Percentiles rank a stretch among this genome's conserved stretches.
These are phyloP conservation scores for Fraxinus americana DNA, from an alignment of 257 asterid genomes.

Conservation along the genomic window DNA sequence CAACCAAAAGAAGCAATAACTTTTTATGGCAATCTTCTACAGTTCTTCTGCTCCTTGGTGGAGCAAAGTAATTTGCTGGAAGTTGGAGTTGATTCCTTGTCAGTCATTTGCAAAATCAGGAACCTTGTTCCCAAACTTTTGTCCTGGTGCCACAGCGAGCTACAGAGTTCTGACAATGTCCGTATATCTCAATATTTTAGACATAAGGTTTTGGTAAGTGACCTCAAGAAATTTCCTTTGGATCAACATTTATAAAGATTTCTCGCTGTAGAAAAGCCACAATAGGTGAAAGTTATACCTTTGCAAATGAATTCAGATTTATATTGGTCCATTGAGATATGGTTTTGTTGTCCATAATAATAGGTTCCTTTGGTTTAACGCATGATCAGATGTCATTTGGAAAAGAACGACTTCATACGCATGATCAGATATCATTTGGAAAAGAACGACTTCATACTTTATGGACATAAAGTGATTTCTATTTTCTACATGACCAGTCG, in stretches of 20 bases:
- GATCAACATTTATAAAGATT: constrained; percentile 4
- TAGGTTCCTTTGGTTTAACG: neutral
- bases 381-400: constrained; percentile 3
- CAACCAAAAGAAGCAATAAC: constrained; percentile 37
- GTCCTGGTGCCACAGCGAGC: constrained; percentile 50
- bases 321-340: neutral
- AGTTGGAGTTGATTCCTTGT: constrained; percentile 33
- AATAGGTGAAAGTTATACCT: neutral
- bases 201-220: constrained; percentile 81
- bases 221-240: neutral
- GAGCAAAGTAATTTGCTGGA: constrained; percentile 35
- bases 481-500: neutral
- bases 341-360: neutral
- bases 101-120: constrained; percentile 42
- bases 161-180: constrained; percentile 33
- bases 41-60: constrained; percentile 67
- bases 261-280: neutral
- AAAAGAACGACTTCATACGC: neutral
- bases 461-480: neutral
- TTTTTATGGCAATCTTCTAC: constrained; percentile 62
- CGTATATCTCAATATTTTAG: constrained; percentile 60
- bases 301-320: neutral
- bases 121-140: constrained; percentile 57
- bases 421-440: neutral
- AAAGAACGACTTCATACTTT: neutral